phyloP scores from a whole-genome alignment of 352 stramenopile species.

The Globisporangium polare region DNA sequence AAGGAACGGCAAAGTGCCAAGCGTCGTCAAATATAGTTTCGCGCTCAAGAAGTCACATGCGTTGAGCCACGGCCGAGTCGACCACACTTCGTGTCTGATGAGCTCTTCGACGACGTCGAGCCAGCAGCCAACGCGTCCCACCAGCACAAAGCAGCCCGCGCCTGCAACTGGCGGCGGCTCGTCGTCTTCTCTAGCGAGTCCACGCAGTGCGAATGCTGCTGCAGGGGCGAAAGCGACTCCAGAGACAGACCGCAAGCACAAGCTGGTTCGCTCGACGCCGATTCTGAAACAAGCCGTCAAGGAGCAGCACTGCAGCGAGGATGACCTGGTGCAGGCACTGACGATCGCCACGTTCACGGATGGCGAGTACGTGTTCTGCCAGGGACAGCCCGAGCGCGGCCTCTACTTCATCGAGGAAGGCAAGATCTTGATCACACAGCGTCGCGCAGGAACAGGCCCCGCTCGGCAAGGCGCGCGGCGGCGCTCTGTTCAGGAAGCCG shows the following conservation, averaged over 20 bases:
- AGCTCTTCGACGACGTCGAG: neutral
- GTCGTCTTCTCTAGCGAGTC: neutral
- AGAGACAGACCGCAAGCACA: slow-evolving; percentile 38
- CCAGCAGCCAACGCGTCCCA: slow-evolving; percentile 2
- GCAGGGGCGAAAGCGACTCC: neutral
- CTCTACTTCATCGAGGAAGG: slow-evolving; percentile 73
- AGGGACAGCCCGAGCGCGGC: slow-evolving; percentile 53
- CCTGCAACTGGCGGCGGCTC: neutral
- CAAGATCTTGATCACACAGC: slow-evolving; percentile 65
- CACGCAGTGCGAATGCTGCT: slow-evolving; percentile 1
- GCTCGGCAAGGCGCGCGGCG: slow-evolving; percentile 19
- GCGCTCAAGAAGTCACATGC: neutral
- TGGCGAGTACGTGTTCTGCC: slow-evolving; percentile 61
- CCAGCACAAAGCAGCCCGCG: slow-evolving; percentile 1
- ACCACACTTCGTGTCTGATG: neutral
- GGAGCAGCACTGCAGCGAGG: slow-evolving; percentile 40
- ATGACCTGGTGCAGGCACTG: slow-evolving; percentile 36
- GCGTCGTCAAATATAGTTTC: neutral
- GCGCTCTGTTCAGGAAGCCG: slow-evolving; percentile 39
- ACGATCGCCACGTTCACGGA: slow-evolving; percentile 31
- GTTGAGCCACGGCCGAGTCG: neutral
- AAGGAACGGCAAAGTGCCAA: neutral
- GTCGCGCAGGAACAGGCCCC: slow-evolving; percentile 11
- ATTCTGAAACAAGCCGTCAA: slow-evolving; percentile 46
- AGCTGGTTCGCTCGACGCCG: slow-evolving; percentile 41